Evolutionary conservation across 2,329 filamentous ascomycete genomes (phyloP).

Genomic region (Cyclaneusma minus): DNA sequence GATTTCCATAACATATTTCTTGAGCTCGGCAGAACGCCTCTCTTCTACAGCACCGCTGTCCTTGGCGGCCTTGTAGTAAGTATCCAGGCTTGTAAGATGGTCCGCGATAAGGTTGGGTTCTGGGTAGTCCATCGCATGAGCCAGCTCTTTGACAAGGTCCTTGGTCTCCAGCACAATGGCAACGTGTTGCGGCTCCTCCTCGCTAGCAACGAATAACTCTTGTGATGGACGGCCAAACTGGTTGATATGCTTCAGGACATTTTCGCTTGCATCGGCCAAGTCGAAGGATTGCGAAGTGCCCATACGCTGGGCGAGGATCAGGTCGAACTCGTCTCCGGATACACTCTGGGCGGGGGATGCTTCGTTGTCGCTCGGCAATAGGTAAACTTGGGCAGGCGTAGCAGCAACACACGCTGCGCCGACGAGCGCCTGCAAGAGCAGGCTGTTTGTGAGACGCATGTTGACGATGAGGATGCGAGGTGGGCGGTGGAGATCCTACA

Average conservation of each 20-base stretch:
- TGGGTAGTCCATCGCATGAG: too few relatives aligned
- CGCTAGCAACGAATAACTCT: conserved; percentile 30
- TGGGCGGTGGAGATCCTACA: not conserved
- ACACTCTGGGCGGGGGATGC: conserved; percentile 18
- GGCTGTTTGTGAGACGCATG: conserved; percentile 25
- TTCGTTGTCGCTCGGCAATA: too few relatives aligned
- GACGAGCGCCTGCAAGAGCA: conserved; percentile 22
- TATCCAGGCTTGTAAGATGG: too few relatives aligned
- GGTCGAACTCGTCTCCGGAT: conserved; percentile 28
- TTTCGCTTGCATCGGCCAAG: conserved; percentile 21
- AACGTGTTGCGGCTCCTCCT: conserved; percentile 15
- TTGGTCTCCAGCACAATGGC: conserved; percentile 12
- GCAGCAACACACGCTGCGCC: conserved; percentile 20
- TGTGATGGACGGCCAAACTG: conserved; percentile 37
- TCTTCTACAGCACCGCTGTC: too few relatives aligned
- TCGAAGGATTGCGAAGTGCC: conserved; percentile 28
- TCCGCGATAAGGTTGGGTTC: too few relatives aligned
- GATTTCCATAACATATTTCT: too few relatives aligned
- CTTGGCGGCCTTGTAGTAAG: too few relatives aligned
- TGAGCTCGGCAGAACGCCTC: too few relatives aligned
- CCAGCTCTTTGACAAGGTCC: conserved; percentile 28
- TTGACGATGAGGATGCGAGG: conserved; percentile 7
- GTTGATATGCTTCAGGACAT: conserved; percentile 39
- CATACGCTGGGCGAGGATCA: conserved; percentile 43
- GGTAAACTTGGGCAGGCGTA: conserved; percentile 34